Base-by-base conservation (phyloP, 2,329 filamentous ascomycete species). In the Raffaelea arxii region DNA sequence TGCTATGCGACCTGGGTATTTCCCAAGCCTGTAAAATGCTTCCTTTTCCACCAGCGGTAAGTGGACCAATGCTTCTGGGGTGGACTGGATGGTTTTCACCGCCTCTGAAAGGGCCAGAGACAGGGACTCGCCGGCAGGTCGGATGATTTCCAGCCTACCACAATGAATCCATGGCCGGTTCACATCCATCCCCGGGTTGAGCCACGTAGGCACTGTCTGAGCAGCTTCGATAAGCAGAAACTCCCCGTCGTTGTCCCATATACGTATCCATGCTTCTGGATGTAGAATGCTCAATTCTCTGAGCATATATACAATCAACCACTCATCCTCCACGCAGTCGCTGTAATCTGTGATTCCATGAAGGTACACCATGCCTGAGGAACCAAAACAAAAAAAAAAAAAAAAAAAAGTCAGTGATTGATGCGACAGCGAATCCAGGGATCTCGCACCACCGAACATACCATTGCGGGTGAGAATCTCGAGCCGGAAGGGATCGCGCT, bases 321-420 rank as follows among this genome's bases (percentile, higher is more conserved):
- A 98, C 68, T 98, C 94, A 57, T 98, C 92, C 58, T 95, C 91
- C 4, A 97, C 82, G 0, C 89, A 92, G 64, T 98, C 94, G 9
- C 91, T 90, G 58, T 89, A 97, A 60, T 91, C 86, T 1, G 88
- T 92, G 44, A 73, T 71, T 19, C 91, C 91, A 52, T 79, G 76
- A 6, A 98, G 74, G 52, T 82, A 80, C n/a, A 70, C 59, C 9
- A 78, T 59, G 1, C 72, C 75, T 75, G 19, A 10, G n/a, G 42
- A 23, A 37, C 16, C 25, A 35, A 24, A 22, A 30, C 19, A 40
- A 6, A 16, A 24, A 11, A 7, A 38, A 2, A 5, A 23, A 10
- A 7, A 19, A 38, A 44, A 24, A 22, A n/a, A 16, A 24, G n/a
- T n/a, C n/a, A n/a, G n/a, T n/a, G n/a, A n/a, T n/a, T n/a, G n/a